These are phyloP conservation scores for Dalbergia cultrata DNA, from an alignment of 306 rosid species.

Conservation along the genomic window DNA sequence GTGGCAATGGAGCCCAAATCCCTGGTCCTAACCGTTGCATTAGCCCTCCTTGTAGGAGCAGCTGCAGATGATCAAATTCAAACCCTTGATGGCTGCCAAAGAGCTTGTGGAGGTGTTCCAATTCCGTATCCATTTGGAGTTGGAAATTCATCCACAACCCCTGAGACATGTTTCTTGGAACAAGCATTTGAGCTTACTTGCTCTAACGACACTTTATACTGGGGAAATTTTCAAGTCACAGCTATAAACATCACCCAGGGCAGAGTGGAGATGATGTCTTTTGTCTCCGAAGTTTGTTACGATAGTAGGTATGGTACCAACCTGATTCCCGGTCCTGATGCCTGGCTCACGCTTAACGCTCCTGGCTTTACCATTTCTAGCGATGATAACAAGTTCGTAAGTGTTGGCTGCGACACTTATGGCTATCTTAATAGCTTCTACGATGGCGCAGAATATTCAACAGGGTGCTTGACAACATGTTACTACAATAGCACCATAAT, in stretches of 20 bases:
- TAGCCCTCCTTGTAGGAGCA: too few relatives aligned
- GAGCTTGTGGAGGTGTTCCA: not conserved
- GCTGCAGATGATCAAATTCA: too few relatives aligned
- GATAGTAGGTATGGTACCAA: not conserved
- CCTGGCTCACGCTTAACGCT: not conserved
- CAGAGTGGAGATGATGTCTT: not conserved
- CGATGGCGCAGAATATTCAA: not conserved
- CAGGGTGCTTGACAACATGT: conserved; percentile 23
- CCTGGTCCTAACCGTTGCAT: too few relatives aligned
- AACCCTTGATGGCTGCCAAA: not conserved
- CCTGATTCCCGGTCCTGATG: accelerated
- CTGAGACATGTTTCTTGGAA: not conserved
- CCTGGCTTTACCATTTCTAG: conserved; percentile 27
- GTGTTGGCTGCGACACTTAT: conserved; percentile 34
- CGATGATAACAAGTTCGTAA: conserved; percentile 20
- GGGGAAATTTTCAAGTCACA: not conserved
- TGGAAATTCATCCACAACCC: not conserved
- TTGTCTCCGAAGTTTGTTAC: not conserved
- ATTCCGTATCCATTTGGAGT: not conserved
- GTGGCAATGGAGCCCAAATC: too few relatives aligned
- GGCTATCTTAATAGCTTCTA: not conserved
- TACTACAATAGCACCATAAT: too few relatives aligned
- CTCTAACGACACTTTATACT: not conserved
- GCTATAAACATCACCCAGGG: not conserved
- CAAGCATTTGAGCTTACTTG: not conserved